A percentile compares a stretch with the other conserved stretches of the same genome.
These are phyloP conservation scores for Hamamelis virginiana DNA, from an alignment of 164 flowering plant genomes.

Conservation along the genomic window DNA sequence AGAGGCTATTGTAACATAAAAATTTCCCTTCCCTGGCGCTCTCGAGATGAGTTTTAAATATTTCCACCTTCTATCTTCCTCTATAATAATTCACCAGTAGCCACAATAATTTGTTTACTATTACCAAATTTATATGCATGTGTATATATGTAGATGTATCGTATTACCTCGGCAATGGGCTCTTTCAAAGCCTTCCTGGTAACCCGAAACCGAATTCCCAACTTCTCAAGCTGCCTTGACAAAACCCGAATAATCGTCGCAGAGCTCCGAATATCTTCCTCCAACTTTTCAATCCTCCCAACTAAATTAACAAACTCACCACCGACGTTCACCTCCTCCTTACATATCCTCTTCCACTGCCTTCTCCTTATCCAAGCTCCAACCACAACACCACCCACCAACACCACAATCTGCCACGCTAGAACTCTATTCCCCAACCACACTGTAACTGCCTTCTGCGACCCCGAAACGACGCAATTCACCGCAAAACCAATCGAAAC, in stretches of 20 bases:
- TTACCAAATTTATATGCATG: no score
- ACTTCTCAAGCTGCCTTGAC: constrained; percentile 92
- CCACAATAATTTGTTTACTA: no score
- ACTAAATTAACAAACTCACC: constrained; percentile 44
- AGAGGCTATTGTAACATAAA: no score
- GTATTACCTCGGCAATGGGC: constrained; percentile 76
- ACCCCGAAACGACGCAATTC: constrained; percentile 31
- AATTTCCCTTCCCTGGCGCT: no score
- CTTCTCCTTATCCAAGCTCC: constrained; percentile 68
- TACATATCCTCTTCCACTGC: constrained; percentile 69
- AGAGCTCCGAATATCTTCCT: constrained; percentile 73
- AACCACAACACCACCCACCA: constrained; percentile 52
- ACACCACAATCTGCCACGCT: constrained; percentile 45
- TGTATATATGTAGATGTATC: neutral
- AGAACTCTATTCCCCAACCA: constrained; percentile 38
- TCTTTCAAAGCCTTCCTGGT: constrained; percentile 74
- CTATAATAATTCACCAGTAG: constrained; percentile 2
- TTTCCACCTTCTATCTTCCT: neutral
- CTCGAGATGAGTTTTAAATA: no score
- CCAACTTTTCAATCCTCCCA: constrained; percentile 81
- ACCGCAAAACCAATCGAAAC: constrained; percentile 45
- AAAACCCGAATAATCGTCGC: constrained; percentile 54
- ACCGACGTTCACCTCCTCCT: constrained; percentile 21
- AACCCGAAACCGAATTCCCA: constrained; percentile 87
- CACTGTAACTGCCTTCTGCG: constrained; percentile 30